phyloP scores from a whole-genome alignment of 23 red algal genomes.

The Pyropia yezoensis region DNA sequence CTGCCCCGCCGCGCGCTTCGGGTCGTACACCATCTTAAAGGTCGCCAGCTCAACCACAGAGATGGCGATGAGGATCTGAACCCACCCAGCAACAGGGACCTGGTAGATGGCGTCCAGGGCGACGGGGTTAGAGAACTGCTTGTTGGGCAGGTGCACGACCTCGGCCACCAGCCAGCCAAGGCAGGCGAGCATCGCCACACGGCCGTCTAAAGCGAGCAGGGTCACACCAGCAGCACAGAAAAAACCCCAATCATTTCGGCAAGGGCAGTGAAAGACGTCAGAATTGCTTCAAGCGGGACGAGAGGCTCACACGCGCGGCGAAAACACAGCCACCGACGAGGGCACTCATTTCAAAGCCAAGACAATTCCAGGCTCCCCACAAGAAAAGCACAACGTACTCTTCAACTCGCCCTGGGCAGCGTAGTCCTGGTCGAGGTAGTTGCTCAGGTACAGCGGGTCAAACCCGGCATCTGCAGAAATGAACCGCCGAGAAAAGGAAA shows the following conservation, averaged over 20 bases:
- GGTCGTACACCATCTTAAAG: constrained; percentile 70
- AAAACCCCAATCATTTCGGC: neutral
- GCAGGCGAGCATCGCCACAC: constrained; percentile 76
- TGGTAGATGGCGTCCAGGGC: constrained; percentile 74
- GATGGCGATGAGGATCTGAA: constrained; percentile 72
- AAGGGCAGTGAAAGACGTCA: no score
- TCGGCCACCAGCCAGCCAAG: constrained; percentile 69
- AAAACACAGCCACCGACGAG: neutral
- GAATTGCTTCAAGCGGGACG: no score
- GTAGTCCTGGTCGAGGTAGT: constrained; percentile 73
- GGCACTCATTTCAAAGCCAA: no score
- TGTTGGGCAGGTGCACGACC: constrained; percentile 72
- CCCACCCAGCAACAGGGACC: constrained; percentile 79
- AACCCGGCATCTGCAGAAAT: constrained; percentile 44
- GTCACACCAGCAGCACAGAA: no score
- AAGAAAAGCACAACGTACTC: constrained; percentile 8
- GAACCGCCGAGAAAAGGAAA: neutral
- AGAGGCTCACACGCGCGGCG: no score
- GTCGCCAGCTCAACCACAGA: constrained; percentile 66
- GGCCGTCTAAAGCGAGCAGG: constrained; percentile 9
- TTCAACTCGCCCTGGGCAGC: constrained; percentile 50
- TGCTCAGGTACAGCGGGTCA: constrained; percentile 73
- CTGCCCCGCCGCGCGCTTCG: constrained; percentile 19
- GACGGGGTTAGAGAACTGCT: constrained; percentile 58
- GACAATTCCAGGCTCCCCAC: neutral